Evolutionary conservation across 1,139 yeast species (phyloP), one percentile per base, ranked within the genome.

Genomic region (Sugiyamaella castrensis): DNA sequence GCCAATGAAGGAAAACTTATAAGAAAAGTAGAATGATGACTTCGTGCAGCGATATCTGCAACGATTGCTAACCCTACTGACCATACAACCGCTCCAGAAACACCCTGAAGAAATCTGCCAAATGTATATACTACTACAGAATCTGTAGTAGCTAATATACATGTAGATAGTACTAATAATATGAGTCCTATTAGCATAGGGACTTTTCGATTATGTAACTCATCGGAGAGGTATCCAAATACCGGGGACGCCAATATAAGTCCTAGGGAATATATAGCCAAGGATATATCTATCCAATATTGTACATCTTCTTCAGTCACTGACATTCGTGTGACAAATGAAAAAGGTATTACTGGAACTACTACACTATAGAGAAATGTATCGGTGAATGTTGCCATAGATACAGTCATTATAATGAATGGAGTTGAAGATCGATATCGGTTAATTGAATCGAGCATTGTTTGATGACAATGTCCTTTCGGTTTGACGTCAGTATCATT

Each of bases 51-150:
- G 1, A 60, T 56, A 48, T 69, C 72, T 7, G 67, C 62, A n/a
- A 69, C 48, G 19, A 69, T 60, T 3, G 72, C 70, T 42, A 69
- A 51, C 3, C 72, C 72, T 9, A 66, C 71, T 0, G 67, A 60
- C 72, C 72, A 69, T 8, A 68, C 70, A 3, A 66, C 57, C 8
- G 67, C 65, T 11, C 65, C 69, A 19, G 70, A 61, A 1, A 65
- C 33, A 2, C 72, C 71, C 46, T 68, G 71, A 15, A 69, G 38
- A 12, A 66, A 50, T 27, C 72, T 58, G 28, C 70, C 72, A 35
- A 64, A 56, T 43, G 62, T 56, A 47, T 64, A 67, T 32, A 65
- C 48, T 40, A 59, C 59, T 31, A 62, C 48, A 1, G 59, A 52
- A 15, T 48, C 53, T 12, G 69, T 57, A 27, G 65, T 52, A 38